phyloP scores from a whole-genome alignment of 768 basidiomycete genomes.

The Psilocybe cubensis region DNA sequence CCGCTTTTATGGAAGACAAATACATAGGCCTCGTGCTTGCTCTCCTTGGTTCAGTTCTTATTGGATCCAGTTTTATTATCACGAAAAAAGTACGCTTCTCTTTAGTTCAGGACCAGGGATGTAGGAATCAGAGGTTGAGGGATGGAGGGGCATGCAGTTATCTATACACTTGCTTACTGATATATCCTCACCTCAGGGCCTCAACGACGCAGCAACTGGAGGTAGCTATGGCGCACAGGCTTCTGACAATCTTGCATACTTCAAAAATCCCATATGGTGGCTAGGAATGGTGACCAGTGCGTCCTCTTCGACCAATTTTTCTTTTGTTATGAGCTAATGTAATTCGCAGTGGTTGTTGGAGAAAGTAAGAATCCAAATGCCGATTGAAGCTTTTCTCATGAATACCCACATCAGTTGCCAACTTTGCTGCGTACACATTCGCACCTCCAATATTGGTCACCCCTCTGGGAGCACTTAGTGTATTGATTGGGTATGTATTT shows the following conservation, averaged over 20 bases:
- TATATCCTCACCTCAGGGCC: constrained; percentile 55
- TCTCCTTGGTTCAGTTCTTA: constrained; percentile 80
- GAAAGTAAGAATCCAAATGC: constrained; percentile 61
- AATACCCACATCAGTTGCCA: constrained; percentile 55
- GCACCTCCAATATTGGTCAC: constrained; percentile 99
- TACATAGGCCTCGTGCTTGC: constrained; percentile 94
- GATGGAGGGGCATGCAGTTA: no score
- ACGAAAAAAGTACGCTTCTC: constrained; percentile 84
- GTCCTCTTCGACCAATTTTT: constrained; percentile 34
- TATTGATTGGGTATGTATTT: constrained; percentile 86
- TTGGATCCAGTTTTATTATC: constrained; percentile 97
- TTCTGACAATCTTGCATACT: constrained; percentile 84
- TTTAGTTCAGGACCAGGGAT: background rate
- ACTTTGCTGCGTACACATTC: constrained; percentile 97
- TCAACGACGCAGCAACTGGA: constrained; percentile 80
- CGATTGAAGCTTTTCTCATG: background rate
- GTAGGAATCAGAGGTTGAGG: background rate
- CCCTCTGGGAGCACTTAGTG: constrained; percentile 94
- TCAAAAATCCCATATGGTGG: constrained; percentile 97
- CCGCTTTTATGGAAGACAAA: constrained; percentile 72
- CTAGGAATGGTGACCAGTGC: constrained; percentile 89
- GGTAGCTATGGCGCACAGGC: constrained; percentile 54
- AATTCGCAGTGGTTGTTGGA: constrained; percentile 78
- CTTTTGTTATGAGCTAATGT: background rate
- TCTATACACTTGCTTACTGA: background rate